These are phyloP conservation scores for Bisporella sp. DNA, from an alignment of 2,329 filamentous ascomycete species.

Conservation along the genomic window DNA sequence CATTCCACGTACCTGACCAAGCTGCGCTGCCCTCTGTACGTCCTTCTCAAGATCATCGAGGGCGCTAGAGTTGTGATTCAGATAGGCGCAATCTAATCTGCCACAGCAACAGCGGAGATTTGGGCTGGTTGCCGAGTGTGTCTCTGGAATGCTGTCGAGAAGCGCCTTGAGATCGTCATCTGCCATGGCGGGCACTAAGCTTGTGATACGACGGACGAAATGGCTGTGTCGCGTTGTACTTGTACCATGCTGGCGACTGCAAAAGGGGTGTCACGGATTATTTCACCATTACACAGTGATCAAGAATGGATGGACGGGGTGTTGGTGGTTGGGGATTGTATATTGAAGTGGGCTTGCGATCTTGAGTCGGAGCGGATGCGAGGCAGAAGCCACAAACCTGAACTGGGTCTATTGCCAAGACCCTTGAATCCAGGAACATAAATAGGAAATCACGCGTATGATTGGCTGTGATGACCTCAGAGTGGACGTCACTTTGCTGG, in stretches of 20 bases:
- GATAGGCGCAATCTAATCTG: conserved; percentile 66
- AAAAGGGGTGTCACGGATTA: background rate
- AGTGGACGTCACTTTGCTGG: no score
- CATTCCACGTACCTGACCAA: conserved; percentile 77
- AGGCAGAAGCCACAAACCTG: no score
- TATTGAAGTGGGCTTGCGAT: no score
- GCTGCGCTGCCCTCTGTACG: conserved; percentile 75
- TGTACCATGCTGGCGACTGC: conserved; percentile 2
- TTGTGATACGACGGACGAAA: background rate
- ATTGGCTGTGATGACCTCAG: no score
- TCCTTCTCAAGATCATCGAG: conserved; percentile 81
- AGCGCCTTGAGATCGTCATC: background rate
- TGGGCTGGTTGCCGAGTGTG: background rate
- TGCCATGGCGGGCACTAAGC: background rate
- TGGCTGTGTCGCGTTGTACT: background rate
- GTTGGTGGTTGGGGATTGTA: no score
- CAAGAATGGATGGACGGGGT: no score
- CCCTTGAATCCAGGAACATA: no score
- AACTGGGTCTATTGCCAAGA: no score
- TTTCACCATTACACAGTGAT: no score
- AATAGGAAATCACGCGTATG: no score
- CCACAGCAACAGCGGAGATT: conserved; percentile 76
- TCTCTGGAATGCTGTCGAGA: background rate
- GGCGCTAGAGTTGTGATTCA: conserved; percentile 72
- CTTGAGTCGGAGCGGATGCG: no score